Evolutionary conservation across 148 eudicot species (phyloP).

Genomic region (Fagopyrum tataricum): DNA sequence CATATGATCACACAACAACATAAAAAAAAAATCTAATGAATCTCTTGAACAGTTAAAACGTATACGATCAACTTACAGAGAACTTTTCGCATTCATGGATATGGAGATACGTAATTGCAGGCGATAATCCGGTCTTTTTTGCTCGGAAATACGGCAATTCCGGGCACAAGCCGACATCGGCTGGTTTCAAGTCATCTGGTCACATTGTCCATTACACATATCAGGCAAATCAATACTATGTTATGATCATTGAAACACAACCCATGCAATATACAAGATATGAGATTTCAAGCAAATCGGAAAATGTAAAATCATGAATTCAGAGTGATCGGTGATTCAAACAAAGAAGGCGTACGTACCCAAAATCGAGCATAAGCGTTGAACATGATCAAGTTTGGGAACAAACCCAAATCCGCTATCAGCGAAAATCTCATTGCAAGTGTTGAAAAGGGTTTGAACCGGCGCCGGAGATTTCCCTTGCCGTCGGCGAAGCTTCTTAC

Average conservation of each 20-base stretch:
- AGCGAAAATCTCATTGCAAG: conserved; percentile 58
- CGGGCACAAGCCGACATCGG: conserved; percentile 56
- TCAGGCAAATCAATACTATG: background rate
- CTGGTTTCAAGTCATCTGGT: conserved; percentile 52
- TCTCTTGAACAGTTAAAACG: too few relatives aligned
- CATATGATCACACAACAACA: too few relatives aligned
- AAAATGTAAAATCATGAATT: background rate
- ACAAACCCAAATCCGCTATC: conserved; percentile 50
- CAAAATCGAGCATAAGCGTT: conserved; percentile 47
- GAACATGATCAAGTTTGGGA: conserved; percentile 41
- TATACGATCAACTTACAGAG: conserved; percentile 41
- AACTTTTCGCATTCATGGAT: conserved; percentile 61
- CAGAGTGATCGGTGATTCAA: background rate
- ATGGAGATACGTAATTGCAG: conserved; percentile 55
- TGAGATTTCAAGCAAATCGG: background rate
- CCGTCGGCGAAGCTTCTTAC: conserved; percentile 32
- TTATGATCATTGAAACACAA: too few relatives aligned
- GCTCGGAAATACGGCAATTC: conserved; percentile 53
- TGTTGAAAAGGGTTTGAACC: conserved; percentile 52
- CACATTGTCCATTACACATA: conserved; percentile 2
- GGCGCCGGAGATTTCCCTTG: conserved; percentile 22
- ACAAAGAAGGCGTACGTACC: conserved; percentile 36
- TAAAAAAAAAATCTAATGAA: background rate
- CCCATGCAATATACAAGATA: too few relatives aligned
- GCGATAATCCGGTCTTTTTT: conserved; percentile 22